Percentiles rank a stretch among this genome's conserved stretches.
These are phyloP conservation scores for Conoideocrella luteorostrata DNA, from an alignment of 2,329 filamentous ascomycete genomes.

Conservation along the genomic window DNA sequence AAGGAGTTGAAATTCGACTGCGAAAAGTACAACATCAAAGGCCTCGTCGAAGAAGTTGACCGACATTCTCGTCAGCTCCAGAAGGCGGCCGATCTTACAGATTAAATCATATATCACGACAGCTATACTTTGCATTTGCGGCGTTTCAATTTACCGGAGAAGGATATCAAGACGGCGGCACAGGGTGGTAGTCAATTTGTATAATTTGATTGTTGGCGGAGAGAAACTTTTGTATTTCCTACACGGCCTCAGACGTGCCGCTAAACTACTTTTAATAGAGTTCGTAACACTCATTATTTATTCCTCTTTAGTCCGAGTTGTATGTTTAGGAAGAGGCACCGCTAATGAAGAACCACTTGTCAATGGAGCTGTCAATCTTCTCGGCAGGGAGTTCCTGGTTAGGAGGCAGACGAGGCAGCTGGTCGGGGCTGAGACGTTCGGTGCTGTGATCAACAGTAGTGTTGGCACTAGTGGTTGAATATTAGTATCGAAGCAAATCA, in stretches of 20 bases:
- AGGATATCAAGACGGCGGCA: background rate
- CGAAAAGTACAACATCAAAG: constrained; percentile 75
- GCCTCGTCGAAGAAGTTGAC: constrained; percentile 82
- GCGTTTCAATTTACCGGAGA: constrained; percentile 20
- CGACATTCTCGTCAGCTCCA: constrained; percentile 78
- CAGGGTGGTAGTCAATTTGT: constrained; percentile 14
- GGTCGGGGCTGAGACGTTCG: constrained; percentile 60
- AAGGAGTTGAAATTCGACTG: constrained; percentile 81
- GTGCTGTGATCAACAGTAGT: constrained; percentile 66
- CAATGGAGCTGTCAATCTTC: constrained; percentile 91
- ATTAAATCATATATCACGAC: constrained; percentile 24
- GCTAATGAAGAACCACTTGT: constrained; percentile 99
- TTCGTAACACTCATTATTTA: constrained; percentile 5
- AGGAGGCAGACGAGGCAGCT: constrained; percentile 70
- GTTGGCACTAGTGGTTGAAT: constrained; percentile 63
- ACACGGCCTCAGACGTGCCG: constrained; percentile 1
- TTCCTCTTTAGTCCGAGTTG: background rate
- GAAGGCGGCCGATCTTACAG: constrained; percentile 71
- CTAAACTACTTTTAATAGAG: constrained; percentile 7
- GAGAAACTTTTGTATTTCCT: constrained; percentile 23
- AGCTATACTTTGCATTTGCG: constrained; percentile 22
- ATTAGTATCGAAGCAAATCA: constrained; percentile 5
- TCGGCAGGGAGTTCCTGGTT: constrained; percentile 76
- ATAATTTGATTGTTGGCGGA: constrained; percentile 8
- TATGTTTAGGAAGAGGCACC: constrained; percentile 71